A percentile compares a stretch with the other conserved stretches of the same genome.
Evolutionary conservation across 2,329 filamentous ascomycete genomes (phyloP).

Genomic region (Cladophialophora psammophila): DNA sequence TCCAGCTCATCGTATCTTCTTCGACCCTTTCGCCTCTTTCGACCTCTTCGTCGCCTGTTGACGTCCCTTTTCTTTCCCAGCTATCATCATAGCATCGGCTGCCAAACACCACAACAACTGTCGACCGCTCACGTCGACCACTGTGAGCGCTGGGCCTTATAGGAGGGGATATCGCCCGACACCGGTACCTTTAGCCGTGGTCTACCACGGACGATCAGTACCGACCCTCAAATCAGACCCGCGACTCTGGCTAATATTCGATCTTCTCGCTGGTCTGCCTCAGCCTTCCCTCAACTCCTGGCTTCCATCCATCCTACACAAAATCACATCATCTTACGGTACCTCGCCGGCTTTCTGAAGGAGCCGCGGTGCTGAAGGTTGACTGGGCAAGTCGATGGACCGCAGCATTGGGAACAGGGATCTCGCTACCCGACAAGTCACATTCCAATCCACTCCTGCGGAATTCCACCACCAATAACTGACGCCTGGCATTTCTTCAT

Average conservation of each 20-base stretch:
- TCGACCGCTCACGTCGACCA: neutral
- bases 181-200: neutral
- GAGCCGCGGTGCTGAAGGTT: neutral
- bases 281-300: neutral
- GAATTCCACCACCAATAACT: constrained; percentile 34
- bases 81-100: neutral
- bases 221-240: neutral
- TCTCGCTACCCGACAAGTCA: constrained; percentile 33
- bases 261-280: neutral
- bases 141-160: constrained; percentile 1
- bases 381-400: constrained; percentile 27
- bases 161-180: neutral
- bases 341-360: neutral
- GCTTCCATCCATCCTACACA: neutral
- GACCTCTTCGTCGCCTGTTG: constrained; percentile 10
- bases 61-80: neutral
- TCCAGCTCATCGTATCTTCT: constrained; percentile 8
- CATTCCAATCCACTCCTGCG: constrained; percentile 34
- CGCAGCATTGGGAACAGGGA: constrained; percentile 21
- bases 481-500: constrained; percentile 32
- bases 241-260: neutral
- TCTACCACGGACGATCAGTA: neutral
- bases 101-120: neutral
- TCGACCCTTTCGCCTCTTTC: constrained; percentile 1
- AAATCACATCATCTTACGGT: neutral